Percentiles rank a stretch among this genome's conserved stretches.
Conservation (phyloP, 2,329 filamentous ascomycete genomes). For the Pleurostoma richardsiae region DNA sequence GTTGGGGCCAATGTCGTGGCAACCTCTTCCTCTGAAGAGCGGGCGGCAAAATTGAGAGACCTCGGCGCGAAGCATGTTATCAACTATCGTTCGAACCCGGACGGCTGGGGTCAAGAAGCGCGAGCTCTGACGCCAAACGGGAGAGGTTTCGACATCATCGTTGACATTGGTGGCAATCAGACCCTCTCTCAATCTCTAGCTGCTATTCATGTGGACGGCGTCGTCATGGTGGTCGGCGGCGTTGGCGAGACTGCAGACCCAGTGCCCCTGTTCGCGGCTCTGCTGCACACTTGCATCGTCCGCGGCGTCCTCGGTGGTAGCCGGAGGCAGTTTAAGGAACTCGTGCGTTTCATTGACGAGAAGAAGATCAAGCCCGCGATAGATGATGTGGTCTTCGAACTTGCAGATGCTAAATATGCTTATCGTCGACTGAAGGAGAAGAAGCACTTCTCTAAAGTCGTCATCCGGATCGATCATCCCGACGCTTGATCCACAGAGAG, state of each 20-base stretch:
- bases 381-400: conserved; percentile 21
- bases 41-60: conserved; percentile 43
- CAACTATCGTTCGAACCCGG: conserved; percentile 53
- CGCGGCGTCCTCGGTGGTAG: conserved; percentile 21
- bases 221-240: conserved; percentile 24
- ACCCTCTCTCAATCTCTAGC: conserved; percentile 53
- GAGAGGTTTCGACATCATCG: conserved; percentile 54
- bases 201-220: conserved; percentile 32
- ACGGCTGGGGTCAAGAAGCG: conserved; percentile 55
- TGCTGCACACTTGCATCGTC: conserved; percentile 19
- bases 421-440: conserved; percentile 15
- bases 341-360: conserved; percentile 24
- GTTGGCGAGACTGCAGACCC: conserved; percentile 17
- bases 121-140: conserved; percentile 38
- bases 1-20: conserved; percentile 50
- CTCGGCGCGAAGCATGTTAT: conserved; percentile 54
- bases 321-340: conserved; percentile 19
- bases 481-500: too few species aligned
- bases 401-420: conserved; percentile 23
- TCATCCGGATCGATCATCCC: conserved; percentile 20
- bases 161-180: conserved; percentile 61
- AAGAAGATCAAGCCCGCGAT: conserved; percentile 21
- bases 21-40: conserved; percentile 52
- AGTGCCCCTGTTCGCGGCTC: conserved; percentile 13
- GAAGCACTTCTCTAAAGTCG: conserved; percentile 29